Evolutionary conservation across 2,329 filamentous ascomycete species (phyloP).

Genomic region (Ascochyta rabiei): DNA sequence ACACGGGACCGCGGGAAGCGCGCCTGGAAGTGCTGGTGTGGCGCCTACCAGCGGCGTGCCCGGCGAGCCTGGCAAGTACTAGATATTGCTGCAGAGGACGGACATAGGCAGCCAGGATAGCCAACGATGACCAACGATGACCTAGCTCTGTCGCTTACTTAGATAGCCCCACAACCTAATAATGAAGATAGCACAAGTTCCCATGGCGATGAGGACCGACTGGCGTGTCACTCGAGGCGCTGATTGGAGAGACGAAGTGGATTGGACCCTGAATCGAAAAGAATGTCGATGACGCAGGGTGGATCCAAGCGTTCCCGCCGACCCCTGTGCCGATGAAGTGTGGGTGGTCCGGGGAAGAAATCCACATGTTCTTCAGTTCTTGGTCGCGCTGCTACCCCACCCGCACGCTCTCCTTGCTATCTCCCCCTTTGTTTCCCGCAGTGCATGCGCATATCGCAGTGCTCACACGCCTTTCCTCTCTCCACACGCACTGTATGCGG

Average conservation of each 20-base stretch:
- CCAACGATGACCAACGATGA: too few relatives aligned
- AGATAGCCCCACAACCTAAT: neutral
- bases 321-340: slow-evolving; percentile 9
- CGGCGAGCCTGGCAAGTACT: slow-evolving; percentile 42
- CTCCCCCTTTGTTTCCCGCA: neutral
- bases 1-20: slow-evolving; percentile 18
- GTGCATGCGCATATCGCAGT: neutral
- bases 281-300: slow-evolving; percentile 13
- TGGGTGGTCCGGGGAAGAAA: slow-evolving; percentile 9
- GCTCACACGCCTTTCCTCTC: neutral
- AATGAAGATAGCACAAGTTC: neutral
- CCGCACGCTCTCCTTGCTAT: neutral
- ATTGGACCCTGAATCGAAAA: slow-evolving; percentile 10
- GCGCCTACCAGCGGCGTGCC: slow-evolving; percentile 24
- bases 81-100: neutral
- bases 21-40: slow-evolving; percentile 22
- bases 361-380: slow-evolving; percentile 1
- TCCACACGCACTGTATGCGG: neutral
- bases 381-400: neutral
- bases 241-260: neutral
- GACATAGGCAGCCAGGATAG: neutral
- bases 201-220: neutral
- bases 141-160: neutral
- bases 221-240: too few relatives aligned
- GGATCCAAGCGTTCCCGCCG: slow-evolving; percentile 2